Evolutionary conservation across 1,139 yeast species (phyloP), one percentile per base, ranked within the genome.

Genomic region (Yamadazyma mexicana): DNA sequence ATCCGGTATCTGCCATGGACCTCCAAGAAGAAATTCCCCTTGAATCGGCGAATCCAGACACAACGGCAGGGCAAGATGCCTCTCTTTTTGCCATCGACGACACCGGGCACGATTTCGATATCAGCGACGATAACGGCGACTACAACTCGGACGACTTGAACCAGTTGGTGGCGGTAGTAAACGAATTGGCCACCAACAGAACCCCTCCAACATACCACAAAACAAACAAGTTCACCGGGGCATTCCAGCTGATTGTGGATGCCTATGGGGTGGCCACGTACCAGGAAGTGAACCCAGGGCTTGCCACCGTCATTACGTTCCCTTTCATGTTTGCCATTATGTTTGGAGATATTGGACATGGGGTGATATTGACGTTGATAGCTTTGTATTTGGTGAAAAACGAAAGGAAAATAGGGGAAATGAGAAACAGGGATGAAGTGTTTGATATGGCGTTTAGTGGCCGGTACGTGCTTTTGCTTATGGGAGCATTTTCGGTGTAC

Each of bases 331-430:
- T 92, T 70, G 97, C 98, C 27, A 87, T 94, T 52, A 92, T 92
- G 99, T 92, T 92, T 73, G 99, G 98, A 64, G 99, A 92, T 66
- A 65, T 91, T 46, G 99, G 99, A 3, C 99, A 92, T 61, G 98
- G 98, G 14, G 69, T 88, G 40, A 77, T 94, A 45, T 72, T 94
- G 52, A 69, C 82, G 33, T 61, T 87, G 48, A 91, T 87, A 9
- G 95, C 95, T 7, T 59, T 80, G 25, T 71, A 73, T 33, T 67
- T 92, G 52, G 89, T 92, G 12, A 51, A 75, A 37, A 82, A 83
- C 54, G 98, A 92, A 62, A 63, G 64, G 41, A 66, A 67, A 38
- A 75, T 92, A 45, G 83, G 75, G 15, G 72, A 75, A 39, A 75
- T 81, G 76, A 77, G 82, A 50, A 72, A 80, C 47, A 81, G 89